Evolutionary conservation across 2,329 filamentous ascomycete species (phyloP).

Genomic region (Fusarium metavorans): DNA sequence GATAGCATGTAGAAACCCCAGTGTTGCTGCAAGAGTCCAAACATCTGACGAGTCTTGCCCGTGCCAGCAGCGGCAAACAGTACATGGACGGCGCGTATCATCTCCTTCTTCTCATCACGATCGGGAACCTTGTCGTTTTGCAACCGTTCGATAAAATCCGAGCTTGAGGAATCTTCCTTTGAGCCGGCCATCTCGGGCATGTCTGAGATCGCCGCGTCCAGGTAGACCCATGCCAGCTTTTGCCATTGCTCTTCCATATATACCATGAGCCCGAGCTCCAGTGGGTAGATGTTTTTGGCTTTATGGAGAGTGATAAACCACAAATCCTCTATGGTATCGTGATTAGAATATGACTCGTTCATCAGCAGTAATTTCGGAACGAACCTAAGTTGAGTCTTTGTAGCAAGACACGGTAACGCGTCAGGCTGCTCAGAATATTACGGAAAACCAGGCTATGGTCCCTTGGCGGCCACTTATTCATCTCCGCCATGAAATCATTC

Average conservation of each 20-base stretch:
- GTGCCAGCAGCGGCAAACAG: not conserved
- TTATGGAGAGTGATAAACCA: not conserved
- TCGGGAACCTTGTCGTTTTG: not conserved
- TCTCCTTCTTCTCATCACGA: not conserved
- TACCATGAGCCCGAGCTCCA: constrained; percentile 1
- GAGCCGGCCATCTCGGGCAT: not conserved
- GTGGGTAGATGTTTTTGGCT: not conserved
- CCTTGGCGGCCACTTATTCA: not conserved
- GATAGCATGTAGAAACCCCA: constrained; percentile 3
- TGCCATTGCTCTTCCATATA: constrained; percentile 1
- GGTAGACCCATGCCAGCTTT: not conserved
- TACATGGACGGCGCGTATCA: not conserved
- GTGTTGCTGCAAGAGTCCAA: not conserved
- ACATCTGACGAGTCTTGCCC: constrained; percentile 2
- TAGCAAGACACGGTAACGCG: not conserved
- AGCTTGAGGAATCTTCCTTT: not conserved
- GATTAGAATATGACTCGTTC: not conserved
- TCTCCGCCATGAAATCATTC: not conserved
- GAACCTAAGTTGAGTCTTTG: not conserved
- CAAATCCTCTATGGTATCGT: not conserved
- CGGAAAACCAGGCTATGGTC: not conserved
- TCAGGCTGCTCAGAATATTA: not conserved
- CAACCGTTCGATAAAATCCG: not conserved
- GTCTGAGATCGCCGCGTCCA: not conserved
- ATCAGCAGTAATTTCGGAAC: not conserved